A percentile compares a stretch with the other conserved stretches of the same genome.
Evolutionary conservation across 176 grass and related monocot genomes (phyloP).

Genomic region (Carex kokanica): DNA sequence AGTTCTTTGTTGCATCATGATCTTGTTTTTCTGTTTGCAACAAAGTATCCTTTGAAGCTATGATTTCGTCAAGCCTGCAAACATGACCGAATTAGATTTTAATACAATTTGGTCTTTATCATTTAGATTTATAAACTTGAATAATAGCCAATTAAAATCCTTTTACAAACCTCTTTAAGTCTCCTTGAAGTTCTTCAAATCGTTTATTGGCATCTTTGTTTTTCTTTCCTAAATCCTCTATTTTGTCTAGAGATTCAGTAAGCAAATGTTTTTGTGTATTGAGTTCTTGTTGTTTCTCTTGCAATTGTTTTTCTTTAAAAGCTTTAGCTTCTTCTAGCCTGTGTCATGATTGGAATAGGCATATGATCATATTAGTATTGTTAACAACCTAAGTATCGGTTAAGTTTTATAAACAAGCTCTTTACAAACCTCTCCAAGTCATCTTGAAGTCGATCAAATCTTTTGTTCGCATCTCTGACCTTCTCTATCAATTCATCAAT

Average conservation of each 20-base stretch:
- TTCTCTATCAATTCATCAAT: conserved; percentile 47
- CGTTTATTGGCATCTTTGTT: conserved; percentile 55
- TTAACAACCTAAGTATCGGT: not conserved
- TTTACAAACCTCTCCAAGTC: conserved; percentile 47
- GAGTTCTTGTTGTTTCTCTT: conserved; percentile 47
- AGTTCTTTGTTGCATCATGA: conserved; percentile 53
- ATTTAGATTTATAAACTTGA: not conserved
- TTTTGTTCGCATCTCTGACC: conserved; percentile 51
- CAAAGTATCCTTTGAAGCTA: conserved; percentile 56
- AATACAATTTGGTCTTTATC: not conserved
- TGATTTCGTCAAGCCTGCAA: conserved; percentile 78
- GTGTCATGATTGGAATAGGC: conserved; percentile 10
- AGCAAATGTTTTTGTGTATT: conserved; percentile 45
- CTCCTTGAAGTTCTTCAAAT: conserved; percentile 51
- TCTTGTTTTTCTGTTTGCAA: conserved; percentile 53
- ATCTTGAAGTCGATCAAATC: conserved; percentile 48
- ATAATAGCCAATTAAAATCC: not conserved
- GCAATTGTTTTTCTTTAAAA: conserved; percentile 44
- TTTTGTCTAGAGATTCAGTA: conserved; percentile 39
- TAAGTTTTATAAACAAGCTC: not conserved
- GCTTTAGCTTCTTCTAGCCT: conserved; percentile 53
- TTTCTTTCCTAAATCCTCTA: conserved; percentile 52
- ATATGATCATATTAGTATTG: not conserved
- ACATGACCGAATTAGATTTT: not conserved
- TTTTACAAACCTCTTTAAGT: conserved; percentile 48